Evolutionary conservation across 108 stramenopile species (phyloP), one percentile per base, ranked within the genome.

Genomic region (Fistulifera pelliculosa): DNA sequence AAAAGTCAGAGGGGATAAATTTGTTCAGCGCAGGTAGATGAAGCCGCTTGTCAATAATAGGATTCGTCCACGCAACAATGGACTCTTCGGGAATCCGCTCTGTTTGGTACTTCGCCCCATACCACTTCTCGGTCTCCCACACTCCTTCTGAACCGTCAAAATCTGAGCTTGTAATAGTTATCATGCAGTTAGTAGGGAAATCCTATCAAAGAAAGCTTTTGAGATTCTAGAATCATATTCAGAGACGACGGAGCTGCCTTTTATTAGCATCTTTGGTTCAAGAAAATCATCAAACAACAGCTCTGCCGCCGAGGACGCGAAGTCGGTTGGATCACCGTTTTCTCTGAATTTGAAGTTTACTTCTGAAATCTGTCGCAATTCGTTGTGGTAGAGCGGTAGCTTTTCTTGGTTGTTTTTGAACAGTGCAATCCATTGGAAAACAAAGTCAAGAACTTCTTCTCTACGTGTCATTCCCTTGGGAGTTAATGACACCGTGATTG

Each of bases 61-160:
- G 74, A 4, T 60, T 57, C 40, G 68, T 66, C 94, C 94, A 96
- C n/a, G 47, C 44, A 43, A 71, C 57, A 18, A 70, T 31, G 49
- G 80, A 54, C 6, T 76, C 81, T 1, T 69, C 59, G 0, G 73
- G 18, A 22, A 95, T 47, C 12, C 61, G 42, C 10, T 55, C 26
- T 26, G 70, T 62, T 21, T 73, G 77, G 69, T 94, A 97, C 31
- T 62, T 66, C 6, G 91, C 96, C 11, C 92, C 91, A 62, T 99
- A 98, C 77, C 93, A 79, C 27, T 72, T 75, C 60, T 97, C 96
- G 15, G 50, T 61, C 18, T 76, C 31, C 88, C 88, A 90, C 38
- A 65, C 64, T 22, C 44, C 71, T 15, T 35, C 38, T 18, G 71
- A 74, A 43, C 74, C 42, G 26, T 48, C 48, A 41, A 86, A 47